Evolutionary conservation across 768 basidiomycete genomes (phyloP).

Genomic region (Termitomyces sp.): DNA sequence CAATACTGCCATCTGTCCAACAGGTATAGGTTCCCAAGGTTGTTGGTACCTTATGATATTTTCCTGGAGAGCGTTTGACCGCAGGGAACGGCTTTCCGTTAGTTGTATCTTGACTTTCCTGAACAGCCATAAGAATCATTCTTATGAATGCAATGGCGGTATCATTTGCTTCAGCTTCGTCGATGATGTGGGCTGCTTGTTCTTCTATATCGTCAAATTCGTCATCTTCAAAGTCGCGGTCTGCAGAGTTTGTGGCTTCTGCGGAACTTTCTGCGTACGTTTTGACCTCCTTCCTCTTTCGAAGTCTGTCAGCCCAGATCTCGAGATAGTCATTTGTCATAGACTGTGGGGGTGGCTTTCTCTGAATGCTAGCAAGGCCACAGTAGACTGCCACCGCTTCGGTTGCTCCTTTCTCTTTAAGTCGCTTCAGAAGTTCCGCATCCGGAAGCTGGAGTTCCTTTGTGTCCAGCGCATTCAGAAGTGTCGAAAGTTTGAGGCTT

Average conservation of each 20-base stretch:
- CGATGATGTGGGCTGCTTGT: not conserved
- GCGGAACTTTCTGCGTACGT: not conserved
- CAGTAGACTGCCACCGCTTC: not conserved
- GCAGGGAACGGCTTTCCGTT: conserved; percentile 1
- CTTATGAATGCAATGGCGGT: not conserved
- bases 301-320: not conserved
- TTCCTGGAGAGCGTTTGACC: not conserved
- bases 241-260: not conserved
- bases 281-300: not conserved
- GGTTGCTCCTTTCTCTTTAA: not conserved
- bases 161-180: not conserved
- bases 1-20: not conserved
- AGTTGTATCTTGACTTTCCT: not conserved
- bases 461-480: not conserved
- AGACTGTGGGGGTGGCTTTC: not conserved
- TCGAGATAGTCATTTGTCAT: not conserved
- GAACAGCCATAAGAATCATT: not conserved
- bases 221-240: not conserved
- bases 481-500: not conserved
- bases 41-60: not conserved
- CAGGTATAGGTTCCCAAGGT: not conserved
- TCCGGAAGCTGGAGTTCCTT: not conserved
- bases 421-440: not conserved
- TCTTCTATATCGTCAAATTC: not conserved
- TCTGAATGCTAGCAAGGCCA: not conserved